A percentile compares a stretch with the other conserved stretches of the same genome.
These are phyloP conservation scores for Heritiera fomes DNA, from an alignment of 345 rosid genomes.

Conservation along the genomic window DNA sequence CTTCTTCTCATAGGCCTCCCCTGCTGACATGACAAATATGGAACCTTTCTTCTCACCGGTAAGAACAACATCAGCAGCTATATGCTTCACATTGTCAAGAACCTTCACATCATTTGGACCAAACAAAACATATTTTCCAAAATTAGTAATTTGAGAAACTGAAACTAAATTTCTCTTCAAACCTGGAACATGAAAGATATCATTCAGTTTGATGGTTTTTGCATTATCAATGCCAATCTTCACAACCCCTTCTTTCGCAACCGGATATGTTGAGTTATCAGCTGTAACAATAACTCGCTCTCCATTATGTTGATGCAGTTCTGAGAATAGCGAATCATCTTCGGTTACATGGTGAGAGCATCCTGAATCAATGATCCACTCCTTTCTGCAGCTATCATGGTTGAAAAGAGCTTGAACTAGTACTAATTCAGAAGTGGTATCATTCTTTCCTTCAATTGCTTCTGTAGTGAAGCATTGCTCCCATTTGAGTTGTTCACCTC, in stretches of 20 bases:
- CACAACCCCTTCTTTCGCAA: neutral
- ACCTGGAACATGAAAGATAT: neutral
- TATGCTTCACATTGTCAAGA: neutral
- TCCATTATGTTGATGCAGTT: neutral
- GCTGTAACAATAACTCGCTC: neutral
- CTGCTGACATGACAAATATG: too few species aligned
- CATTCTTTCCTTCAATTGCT: neutral
- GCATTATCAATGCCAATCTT: neutral
- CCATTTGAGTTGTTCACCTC: neutral
- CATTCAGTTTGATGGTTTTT: neutral
- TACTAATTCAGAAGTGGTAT: too few species aligned
- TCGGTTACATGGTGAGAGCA: neutral
- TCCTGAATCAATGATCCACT: neutral
- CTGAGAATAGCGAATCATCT: neutral
- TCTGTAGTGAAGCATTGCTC: neutral
- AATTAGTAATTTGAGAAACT: neutral
- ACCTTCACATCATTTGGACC: neutral
- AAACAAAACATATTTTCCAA: neutral
- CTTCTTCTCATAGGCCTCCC: too few species aligned
- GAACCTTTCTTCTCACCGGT: too few species aligned
- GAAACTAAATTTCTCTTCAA: neutral
- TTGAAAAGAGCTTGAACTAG: neutral
- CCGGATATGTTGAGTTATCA: neutral
- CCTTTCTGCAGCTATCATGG: neutral
- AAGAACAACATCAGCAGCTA: neutral